phyloP scores from a whole-genome alignment of 441 rosid species.

The Pelargonium australe region DNA sequence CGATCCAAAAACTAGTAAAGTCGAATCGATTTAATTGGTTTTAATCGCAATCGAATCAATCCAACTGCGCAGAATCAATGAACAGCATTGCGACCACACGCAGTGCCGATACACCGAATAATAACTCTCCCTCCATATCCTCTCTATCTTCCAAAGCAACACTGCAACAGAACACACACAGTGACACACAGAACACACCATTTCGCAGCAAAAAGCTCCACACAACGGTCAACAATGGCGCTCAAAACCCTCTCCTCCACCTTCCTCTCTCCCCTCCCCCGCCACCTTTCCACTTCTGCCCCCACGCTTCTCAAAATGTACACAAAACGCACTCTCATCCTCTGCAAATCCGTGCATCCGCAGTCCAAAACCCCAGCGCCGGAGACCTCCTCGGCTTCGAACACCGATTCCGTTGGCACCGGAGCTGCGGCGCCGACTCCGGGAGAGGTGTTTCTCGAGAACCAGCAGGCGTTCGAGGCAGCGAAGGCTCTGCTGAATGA shows the following conservation, averaged over 20 bases:
- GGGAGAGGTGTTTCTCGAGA: slow-evolving; percentile 63
- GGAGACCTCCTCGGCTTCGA: slow-evolving; percentile 22
- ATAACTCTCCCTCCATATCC: no score
- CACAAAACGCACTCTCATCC: slow-evolving; percentile 24
- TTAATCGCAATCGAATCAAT: no score
- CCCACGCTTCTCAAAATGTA: slow-evolving; percentile 26
- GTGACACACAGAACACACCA: no score
- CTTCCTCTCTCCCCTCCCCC: slow-evolving; percentile 43
- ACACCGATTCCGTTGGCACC: slow-evolving; percentile 40
- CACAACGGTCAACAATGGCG: slow-evolving; percentile 36
- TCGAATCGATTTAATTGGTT: no score
- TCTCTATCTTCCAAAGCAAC: no score
- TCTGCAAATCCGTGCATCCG: slow-evolving; percentile 33
- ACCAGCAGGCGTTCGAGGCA: slow-evolving; percentile 50
- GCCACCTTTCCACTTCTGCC: slow-evolving; percentile 21
- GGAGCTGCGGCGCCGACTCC: slow-evolving; percentile 73
- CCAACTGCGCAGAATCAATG: no score
- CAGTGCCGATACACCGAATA: no score
- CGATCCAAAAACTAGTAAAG: no score
- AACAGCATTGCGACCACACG: no score
- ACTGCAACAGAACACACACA: no score
- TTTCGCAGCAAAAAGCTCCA: no score
- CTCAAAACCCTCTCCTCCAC: slow-evolving; percentile 37
- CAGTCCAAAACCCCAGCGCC: slow-evolving; percentile 23
- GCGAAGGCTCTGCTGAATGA: slow-evolving; percentile 45